Evolutionary conservation across 202 grass and related monocot genomes (phyloP), one percentile per base, ranked within the genome.

Genomic region (Carex arenaria): DNA sequence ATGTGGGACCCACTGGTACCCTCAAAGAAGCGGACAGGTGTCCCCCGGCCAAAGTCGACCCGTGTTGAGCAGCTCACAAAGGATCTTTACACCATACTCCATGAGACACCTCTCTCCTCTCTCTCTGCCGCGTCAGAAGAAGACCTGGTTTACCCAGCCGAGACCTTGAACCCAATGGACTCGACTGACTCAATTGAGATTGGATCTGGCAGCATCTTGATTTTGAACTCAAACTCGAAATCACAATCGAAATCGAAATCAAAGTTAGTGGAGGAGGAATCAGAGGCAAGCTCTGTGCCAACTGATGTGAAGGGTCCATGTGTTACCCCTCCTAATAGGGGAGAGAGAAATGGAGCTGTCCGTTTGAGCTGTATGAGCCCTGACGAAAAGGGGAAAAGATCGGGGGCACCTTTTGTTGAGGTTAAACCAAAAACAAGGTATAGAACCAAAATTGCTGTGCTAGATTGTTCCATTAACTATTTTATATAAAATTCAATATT

Each of bases 21-120:
- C 72, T 99, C 93, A 66, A 96, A 87, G 87, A 99, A 91, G 82
- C 91, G 86, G 83, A 96, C 89, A 23, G 84, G 66, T 82, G 74
- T 89, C 6, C 87, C 85, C 64, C 91, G 85, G 31, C 61, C 85
- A 9, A 94, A 92, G 61, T 74, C 85, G 78, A 96, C 96, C 61
- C 67, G 83, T 30, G 87, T 99, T 40, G 91, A 99, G 85, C 95
- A 87, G 66, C 93, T 99, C 84, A 92, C 79, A 36, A 92, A 99
- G 79, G 93, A 99, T 80, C 93, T 99, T 67, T 88, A 87, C 84
- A 92, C 90, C 28, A 99, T 99, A 87, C 87, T 94, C 85, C 90
- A 96, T 53, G 87, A 94, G 86, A 84, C 93, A 70, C 85, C 89
- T 72, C 65, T 84, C 69, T 86, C 85, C 85, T 82, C 85, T 61